Evolutionary conservation across 2,329 filamentous ascomycete genomes (phyloP).

Genomic region (Colletotrichum tropicale): DNA sequence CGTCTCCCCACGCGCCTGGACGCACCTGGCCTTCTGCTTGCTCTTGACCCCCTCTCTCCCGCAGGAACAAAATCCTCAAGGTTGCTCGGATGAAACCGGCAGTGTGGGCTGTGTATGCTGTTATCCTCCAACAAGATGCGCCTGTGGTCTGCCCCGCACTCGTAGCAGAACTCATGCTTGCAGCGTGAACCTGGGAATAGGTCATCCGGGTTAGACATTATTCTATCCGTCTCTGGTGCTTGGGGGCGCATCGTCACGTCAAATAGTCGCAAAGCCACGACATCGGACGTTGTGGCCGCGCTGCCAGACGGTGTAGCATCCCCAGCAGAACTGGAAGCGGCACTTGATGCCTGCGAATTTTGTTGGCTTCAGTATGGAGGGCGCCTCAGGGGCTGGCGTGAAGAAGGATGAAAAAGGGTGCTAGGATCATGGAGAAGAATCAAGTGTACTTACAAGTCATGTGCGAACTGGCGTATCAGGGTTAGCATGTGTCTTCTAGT

Average conservation of each 20-base stretch:
- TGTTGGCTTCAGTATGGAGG: background rate
- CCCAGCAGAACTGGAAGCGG: slow-evolving; percentile 38
- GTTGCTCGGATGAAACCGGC: slow-evolving; percentile 33
- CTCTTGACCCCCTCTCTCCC: background rate
- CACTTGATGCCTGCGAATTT: slow-evolving; percentile 36
- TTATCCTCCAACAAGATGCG: slow-evolving; percentile 37
- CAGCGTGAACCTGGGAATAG: slow-evolving; percentile 29
- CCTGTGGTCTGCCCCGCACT: slow-evolving; percentile 37
- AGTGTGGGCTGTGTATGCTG: slow-evolving; percentile 30
- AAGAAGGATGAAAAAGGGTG: background rate
- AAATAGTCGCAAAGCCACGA: background rate
- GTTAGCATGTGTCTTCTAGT: slow-evolving; percentile 23
- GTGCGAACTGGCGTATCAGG: slow-evolving; percentile 32
- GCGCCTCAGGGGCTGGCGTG: background rate
- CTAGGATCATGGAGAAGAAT: background rate
- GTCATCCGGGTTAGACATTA: background rate
- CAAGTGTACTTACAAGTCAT: slow-evolving; percentile 44
- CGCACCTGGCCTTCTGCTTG: background rate
- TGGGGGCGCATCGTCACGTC: background rate
- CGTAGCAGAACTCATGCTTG: slow-evolving; percentile 35
- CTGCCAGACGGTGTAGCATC: slow-evolving; percentile 27
- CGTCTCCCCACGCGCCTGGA: background rate
- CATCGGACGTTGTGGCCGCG: slow-evolving; percentile 22
- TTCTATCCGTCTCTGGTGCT: background rate
- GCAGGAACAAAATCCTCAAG: background rate